Conservation (phyloP, 2,329 filamentous ascomycete genomes). For the Fusarium neocosmosporiellum region DNA sequence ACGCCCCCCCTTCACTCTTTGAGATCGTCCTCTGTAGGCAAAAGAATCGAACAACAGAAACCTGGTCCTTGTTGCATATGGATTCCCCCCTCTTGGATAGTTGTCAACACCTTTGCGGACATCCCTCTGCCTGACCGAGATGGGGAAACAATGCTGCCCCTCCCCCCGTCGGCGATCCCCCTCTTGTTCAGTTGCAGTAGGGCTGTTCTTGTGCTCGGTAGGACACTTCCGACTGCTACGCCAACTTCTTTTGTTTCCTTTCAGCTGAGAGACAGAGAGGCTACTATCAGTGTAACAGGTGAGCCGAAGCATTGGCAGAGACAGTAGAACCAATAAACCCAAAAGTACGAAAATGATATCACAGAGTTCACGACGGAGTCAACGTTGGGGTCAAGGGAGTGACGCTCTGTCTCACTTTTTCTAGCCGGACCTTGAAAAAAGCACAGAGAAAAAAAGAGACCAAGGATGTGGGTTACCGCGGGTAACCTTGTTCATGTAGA, state of each 20-base stretch:
- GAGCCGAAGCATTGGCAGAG: not conserved
- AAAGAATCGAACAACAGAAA: not conserved
- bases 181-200: not conserved
- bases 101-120: not conserved
- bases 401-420: not conserved
- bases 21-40: too few species aligned
- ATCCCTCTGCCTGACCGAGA: not conserved
- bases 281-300: not conserved
- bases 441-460: not conserved
- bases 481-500: not conserved
- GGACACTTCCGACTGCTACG: not conserved
- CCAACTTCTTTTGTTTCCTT: not conserved
- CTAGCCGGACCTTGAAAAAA: not conserved
- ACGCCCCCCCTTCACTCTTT: not conserved
- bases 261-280: not conserved
- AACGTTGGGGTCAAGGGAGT: not conserved
- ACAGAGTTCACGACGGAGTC: not conserved
- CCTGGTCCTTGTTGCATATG: not conserved
- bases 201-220: not conserved
- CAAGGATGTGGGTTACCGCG: not conserved
- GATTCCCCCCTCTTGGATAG: not conserved
- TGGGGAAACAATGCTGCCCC: not conserved
- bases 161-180: not conserved
- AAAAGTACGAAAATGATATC: not conserved
- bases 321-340: constrained; percentile 1